Conservation (phyloP, 345 rosid genomes). For the Euphorbia peplus region DNA sequence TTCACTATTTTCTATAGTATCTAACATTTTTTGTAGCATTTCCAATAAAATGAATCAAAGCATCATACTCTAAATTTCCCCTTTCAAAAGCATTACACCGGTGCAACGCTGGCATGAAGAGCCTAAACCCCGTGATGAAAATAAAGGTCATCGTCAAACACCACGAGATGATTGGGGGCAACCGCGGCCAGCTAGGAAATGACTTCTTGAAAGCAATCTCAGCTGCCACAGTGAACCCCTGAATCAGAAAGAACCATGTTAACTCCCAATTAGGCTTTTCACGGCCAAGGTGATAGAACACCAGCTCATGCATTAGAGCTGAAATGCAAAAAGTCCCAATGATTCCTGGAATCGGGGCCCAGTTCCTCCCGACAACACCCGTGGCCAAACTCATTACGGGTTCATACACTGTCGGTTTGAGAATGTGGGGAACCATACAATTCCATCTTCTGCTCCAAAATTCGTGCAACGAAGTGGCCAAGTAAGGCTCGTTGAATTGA, state of each 20-base stretch:
- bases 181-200: constrained; percentile 13
- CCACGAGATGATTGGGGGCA: constrained; percentile 27
- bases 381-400: constrained; percentile 7
- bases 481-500: constrained; percentile 53
- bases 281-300: constrained; percentile 20
- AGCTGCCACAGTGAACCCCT: constrained; percentile 9
- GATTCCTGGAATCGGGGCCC: constrained; percentile 14
- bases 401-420: constrained; percentile 20
- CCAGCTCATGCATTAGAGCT: constrained; percentile 24
- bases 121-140: constrained; percentile 34
- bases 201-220: constrained; percentile 35
- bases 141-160: constrained; percentile 41
- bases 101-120: constrained; percentile 41
- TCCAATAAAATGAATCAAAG: neutral
- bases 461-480: constrained; percentile 29
- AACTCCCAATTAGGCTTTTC: constrained; percentile 12
- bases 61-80: constrained; percentile 3
- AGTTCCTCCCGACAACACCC: neutral
- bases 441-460: constrained; percentile 32
- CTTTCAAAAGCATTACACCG: constrained; percentile 21
- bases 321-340: constrained; percentile 20
- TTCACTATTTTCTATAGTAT: too few relatives aligned
- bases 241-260: constrained; percentile 19
- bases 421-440: constrained; percentile 17
- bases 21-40: neutral